phyloP scores from a whole-genome alignment of 2,329 filamentous ascomycete genomes.

The Erysiphe neolycopersici region DNA sequence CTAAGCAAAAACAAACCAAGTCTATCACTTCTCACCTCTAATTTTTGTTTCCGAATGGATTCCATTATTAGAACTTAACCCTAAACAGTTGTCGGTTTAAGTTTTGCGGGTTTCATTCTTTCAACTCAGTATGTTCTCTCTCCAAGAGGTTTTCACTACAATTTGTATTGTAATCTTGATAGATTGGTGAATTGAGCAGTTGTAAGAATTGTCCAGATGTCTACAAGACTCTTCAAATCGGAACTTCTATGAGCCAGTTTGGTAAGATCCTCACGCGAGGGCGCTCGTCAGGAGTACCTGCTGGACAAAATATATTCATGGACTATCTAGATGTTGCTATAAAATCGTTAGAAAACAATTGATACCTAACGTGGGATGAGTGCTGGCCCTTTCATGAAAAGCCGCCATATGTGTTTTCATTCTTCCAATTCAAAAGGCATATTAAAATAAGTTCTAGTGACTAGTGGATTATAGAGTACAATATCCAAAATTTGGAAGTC shows the following conservation, averaged over 20 bases:
- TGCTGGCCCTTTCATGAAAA: slow-evolving; percentile 18
- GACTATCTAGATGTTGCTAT: slow-evolving; percentile 23
- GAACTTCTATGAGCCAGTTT: slow-evolving; percentile 44
- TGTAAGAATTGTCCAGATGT: slow-evolving; percentile 24
- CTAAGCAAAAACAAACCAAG: not conserved
- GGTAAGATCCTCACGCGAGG: slow-evolving; percentile 48
- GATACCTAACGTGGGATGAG: slow-evolving; percentile 17
- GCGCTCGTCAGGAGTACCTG: slow-evolving; percentile 46
- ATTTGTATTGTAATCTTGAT: slow-evolving; percentile 23
- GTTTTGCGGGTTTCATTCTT: slow-evolving; percentile 42
- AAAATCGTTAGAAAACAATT: slow-evolving; percentile 11
- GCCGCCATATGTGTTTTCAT: slow-evolving; percentile 23
- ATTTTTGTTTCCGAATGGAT: slow-evolving; percentile 43
- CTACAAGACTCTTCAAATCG: slow-evolving; percentile 28
- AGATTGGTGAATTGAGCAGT: slow-evolving; percentile 21
- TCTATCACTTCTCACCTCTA: slow-evolving; percentile 19
- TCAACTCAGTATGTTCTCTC: slow-evolving; percentile 32
- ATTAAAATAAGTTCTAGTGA: slow-evolving; percentile 3
- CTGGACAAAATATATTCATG: slow-evolving; percentile 37
- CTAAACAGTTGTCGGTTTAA: slow-evolving; percentile 58
- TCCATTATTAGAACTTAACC: slow-evolving; percentile 81
- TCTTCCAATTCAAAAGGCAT: slow-evolving; percentile 1
- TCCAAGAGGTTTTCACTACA: slow-evolving; percentile 10
- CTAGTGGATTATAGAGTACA: slow-evolving; percentile 10
- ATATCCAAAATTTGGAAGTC: slow-evolving; percentile 7